These are phyloP conservation scores for Pyricularia pennisetigena DNA, from an alignment of 2,329 filamentous ascomycete genomes.

Conservation along the genomic window DNA sequence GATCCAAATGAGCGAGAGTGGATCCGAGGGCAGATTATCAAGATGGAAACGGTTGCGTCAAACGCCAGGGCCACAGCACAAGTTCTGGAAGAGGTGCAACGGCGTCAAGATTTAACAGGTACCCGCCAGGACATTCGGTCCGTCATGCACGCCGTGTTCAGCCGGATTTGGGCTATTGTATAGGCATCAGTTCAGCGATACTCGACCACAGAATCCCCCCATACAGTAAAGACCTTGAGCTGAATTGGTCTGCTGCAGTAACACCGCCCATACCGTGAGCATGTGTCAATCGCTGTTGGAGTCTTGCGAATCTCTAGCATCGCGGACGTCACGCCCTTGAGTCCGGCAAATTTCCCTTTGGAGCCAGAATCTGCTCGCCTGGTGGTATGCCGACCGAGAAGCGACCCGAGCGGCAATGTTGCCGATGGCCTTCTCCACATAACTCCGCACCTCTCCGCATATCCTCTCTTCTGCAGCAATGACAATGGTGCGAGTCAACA, in stretches of 20 bases:
- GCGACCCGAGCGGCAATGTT: neutral
- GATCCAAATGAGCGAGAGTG: constrained; percentile 34
- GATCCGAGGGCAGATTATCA: constrained; percentile 38
- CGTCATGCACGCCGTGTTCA: constrained; percentile 38
- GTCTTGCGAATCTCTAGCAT: neutral
- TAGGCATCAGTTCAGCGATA: constrained; percentile 14
- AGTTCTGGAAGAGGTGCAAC: constrained; percentile 34
- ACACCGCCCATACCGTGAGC: neutral
- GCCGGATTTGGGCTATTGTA: constrained; percentile 43
- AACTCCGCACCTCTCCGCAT: neutral
- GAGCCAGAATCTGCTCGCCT: neutral
- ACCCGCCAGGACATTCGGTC: constrained; percentile 31
- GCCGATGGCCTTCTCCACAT: neutral
- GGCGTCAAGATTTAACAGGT: constrained; percentile 28
- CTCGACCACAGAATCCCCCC: neutral
- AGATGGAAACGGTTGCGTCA: constrained; percentile 33
- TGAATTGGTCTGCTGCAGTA: neutral
- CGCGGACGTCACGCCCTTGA: neutral
- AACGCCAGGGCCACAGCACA: constrained; percentile 34
- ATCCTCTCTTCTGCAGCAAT: neutral
- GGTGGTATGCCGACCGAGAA: neutral
- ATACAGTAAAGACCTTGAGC: neutral
- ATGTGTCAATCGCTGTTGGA: neutral
- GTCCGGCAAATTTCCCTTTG: neutral
- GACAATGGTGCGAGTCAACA: neutral